These are phyloP conservation scores for Penstemon davidsonii DNA, from an alignment of 257 asterid species.

Conservation along the genomic window DNA sequence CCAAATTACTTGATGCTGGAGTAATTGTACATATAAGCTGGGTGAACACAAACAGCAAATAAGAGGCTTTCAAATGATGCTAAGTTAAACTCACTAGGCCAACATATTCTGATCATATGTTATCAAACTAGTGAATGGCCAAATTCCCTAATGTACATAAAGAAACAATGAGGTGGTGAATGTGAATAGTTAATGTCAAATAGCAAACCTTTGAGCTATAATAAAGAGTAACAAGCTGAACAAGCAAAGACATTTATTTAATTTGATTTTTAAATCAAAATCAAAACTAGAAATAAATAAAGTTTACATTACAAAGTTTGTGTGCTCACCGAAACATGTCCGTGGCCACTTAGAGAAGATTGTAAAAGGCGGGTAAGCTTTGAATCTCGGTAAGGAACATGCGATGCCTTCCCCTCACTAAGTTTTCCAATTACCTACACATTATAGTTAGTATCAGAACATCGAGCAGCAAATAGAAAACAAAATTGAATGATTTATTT, in stretches of 20 bases:
- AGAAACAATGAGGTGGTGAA: conserved; percentile 22
- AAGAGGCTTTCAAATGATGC: conserved; percentile 22
- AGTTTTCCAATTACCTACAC: conserved; percentile 93
- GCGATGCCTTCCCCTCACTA: conserved; percentile 96
- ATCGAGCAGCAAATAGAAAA: conserved; percentile 17
- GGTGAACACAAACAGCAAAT: conserved; percentile 26
- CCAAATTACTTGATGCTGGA: conserved; percentile 97
- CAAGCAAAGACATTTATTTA: conserved; percentile 16
- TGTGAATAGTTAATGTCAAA: conserved; percentile 11
- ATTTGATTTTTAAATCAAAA: not conserved
- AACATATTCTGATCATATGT: conserved; percentile 6
- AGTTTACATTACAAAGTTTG: not conserved
- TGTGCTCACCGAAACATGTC: conserved; percentile 93
- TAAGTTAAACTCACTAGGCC: conserved; percentile 9
- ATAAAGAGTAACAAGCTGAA: conserved; percentile 21
- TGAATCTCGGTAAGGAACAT: conserved; percentile 97
- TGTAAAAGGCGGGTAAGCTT: conserved; percentile 95
- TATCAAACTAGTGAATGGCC: conserved; percentile 13
- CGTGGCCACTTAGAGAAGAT: conserved; percentile 97
- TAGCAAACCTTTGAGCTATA: not conserved
- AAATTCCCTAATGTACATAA: conserved; percentile 23
- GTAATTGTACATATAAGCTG: conserved; percentile 97
- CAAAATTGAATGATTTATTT: conserved; percentile 14
- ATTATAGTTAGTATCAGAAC: conserved; percentile 26
- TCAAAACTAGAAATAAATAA: conserved; percentile 13